Conservation (phyloP, 2,329 filamentous ascomycete species). For the Phyllosticta citriasiana region DNA sequence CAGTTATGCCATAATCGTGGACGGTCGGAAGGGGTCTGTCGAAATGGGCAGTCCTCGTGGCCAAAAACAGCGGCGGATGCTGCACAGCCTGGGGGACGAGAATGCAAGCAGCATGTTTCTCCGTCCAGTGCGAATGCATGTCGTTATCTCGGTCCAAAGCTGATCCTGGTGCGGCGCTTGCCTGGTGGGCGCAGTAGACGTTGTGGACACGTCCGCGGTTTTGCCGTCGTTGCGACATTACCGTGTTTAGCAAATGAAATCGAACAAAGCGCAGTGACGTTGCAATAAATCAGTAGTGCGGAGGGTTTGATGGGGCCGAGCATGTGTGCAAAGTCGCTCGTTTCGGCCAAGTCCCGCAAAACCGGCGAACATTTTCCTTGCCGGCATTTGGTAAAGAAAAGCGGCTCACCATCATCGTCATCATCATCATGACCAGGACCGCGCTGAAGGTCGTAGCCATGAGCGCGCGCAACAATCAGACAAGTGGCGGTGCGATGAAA, state of each 20-base stretch:
- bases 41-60: neutral
- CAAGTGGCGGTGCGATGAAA: neutral
- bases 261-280: neutral
- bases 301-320: neutral
- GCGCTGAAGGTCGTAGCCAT: neutral
- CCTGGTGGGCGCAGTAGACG: neutral
- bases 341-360: neutral
- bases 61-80: neutral
- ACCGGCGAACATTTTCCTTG: neutral
- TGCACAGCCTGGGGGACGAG: neutral
- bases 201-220: neutral
- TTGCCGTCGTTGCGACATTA: neutral
- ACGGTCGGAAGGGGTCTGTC: neutral
- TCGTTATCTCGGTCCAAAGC: neutral
- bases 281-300: neutral
- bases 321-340: neutral
- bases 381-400: neutral
- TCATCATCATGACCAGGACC: neutral
- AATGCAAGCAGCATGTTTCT: neutral
- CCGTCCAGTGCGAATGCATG: neutral
- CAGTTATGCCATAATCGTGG: neutral
- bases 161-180: neutral
- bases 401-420: neutral
- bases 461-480: neutral
- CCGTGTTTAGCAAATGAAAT: neutral